Evolutionary conservation across 2,329 filamentous ascomycete genomes (phyloP).

Genomic region (Metarhizium album): DNA sequence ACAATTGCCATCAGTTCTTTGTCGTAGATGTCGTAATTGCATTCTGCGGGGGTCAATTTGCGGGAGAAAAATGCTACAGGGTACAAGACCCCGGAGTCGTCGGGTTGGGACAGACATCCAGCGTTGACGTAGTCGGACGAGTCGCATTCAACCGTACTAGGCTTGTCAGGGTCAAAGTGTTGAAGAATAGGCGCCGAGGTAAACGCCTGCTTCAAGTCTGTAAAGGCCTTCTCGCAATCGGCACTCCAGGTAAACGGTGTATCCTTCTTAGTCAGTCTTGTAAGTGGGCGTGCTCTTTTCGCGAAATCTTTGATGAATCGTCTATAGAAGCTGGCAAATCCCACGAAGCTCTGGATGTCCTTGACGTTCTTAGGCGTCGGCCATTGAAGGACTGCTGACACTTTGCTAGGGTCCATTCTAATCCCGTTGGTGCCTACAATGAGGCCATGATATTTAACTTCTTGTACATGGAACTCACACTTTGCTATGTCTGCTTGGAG

Average conservation of each 20-base stretch:
- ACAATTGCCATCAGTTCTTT: background rate
- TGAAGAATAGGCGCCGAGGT: background rate
- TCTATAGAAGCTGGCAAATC: background rate
- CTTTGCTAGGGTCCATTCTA: background rate
- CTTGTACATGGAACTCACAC: background rate
- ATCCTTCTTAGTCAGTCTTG: background rate
- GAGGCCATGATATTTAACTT: background rate
- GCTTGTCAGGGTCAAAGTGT: background rate
- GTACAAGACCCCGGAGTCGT: background rate
- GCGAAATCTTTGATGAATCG: background rate
- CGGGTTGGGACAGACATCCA: background rate
- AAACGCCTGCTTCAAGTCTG: background rate
- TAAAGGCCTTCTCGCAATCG: background rate
- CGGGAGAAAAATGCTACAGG: background rate
- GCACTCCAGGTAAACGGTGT: background rate
- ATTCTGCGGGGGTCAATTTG: background rate
- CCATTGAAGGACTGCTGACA: background rate
- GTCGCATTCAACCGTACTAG: background rate
- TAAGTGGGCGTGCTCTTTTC: background rate
- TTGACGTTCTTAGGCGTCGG: background rate
- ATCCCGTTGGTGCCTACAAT: background rate
- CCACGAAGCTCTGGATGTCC: background rate
- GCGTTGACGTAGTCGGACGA: background rate
- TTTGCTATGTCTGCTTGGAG: background rate
- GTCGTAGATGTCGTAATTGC: conserved; percentile 1